Evolutionary conservation across 257 asterid species (phyloP).

Genomic region (Anisodus tanguticus): DNA sequence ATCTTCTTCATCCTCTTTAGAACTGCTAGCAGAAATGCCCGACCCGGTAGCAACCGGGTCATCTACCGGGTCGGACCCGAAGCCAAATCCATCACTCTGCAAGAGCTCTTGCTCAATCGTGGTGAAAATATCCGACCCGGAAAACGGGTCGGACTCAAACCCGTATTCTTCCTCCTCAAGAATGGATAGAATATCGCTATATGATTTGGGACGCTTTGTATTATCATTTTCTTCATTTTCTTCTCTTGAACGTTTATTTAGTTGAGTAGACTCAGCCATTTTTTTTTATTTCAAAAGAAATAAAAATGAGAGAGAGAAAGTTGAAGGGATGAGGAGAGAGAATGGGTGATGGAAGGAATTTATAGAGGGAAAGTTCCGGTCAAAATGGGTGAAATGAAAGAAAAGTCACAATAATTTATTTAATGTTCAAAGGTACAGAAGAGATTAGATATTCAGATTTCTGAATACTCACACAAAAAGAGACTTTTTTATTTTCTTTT

Average conservation of each 20-base stretch:
- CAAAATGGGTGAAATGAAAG: conserved; percentile 43
- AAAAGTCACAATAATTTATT: conserved; percentile 38
- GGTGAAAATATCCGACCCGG: conserved; percentile 59
- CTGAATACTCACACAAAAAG: background rate
- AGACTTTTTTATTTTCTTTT: background rate
- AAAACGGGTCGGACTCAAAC: conserved; percentile 48
- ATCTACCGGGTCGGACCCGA: conserved; percentile 33
- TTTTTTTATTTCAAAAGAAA: background rate
- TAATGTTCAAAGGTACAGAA: conserved; percentile 27
- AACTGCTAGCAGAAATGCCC: background rate
- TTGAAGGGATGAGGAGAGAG: conserved; percentile 61
- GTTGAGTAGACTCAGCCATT: conserved; percentile 66
- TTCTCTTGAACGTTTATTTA: conserved; percentile 69
- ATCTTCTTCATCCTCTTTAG: conserved; percentile 41
- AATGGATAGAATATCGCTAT: conserved; percentile 53
- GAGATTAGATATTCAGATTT: conserved; percentile 1
- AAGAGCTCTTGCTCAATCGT: conserved; percentile 65
- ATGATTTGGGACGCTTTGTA: conserved; percentile 57
- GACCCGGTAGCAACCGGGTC: conserved; percentile 31
- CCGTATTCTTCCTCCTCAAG: conserved; percentile 68
- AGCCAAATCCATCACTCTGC: conserved; percentile 36
- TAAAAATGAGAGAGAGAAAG: conserved; percentile 29
- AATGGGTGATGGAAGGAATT: conserved; percentile 55
- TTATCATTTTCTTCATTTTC: conserved; percentile 29
- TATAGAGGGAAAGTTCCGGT: conserved; percentile 59